Evolutionary conservation across 768 basidiomycete species (phyloP).

Genomic region (Boletus rubescentipes): DNA sequence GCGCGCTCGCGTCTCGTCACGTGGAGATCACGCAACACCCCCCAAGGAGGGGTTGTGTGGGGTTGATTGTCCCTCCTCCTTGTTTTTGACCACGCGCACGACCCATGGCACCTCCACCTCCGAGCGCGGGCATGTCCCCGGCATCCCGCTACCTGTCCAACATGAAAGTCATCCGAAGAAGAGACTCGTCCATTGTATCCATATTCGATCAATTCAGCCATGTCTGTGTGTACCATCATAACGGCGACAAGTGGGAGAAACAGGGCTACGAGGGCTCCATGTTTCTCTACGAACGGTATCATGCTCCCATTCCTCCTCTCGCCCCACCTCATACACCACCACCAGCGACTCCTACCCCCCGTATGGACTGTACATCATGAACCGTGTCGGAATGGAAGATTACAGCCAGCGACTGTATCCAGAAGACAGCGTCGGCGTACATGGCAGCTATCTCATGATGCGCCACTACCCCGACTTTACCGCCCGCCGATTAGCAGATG

Average conservation of each 20-base stretch:
- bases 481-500: conserved; percentile 41
- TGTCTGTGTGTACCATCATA: conserved; percentile 78
- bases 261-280: conserved; percentile 85
- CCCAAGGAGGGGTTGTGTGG: conserved; percentile 11
- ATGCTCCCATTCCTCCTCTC: neutral
- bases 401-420: conserved; percentile 73
- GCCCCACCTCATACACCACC: conserved; percentile 4
- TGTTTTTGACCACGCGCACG: neutral
- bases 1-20: conserved; percentile 39
- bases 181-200: conserved; percentile 75
- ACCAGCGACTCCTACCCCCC: conserved; percentile 71
- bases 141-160: conserved; percentile 70
- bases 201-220: conserved; percentile 89
- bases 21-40: conserved; percentile 25
- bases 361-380: conserved; percentile 83
- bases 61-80: neutral
- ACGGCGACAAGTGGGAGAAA: conserved; percentile 77
- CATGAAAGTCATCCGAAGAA: conserved; percentile 74
- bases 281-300: conserved; percentile 82
- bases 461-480: conserved; percentile 74
- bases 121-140: conserved; percentile 70
- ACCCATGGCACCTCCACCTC: too few species aligned
- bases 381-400: conserved; percentile 77
- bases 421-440: conserved; percentile 66
- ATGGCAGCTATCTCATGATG: conserved; percentile 69